Base-by-base conservation (phyloP, 352 stramenopile species). In the Phytophthora uliginosa region DNA sequence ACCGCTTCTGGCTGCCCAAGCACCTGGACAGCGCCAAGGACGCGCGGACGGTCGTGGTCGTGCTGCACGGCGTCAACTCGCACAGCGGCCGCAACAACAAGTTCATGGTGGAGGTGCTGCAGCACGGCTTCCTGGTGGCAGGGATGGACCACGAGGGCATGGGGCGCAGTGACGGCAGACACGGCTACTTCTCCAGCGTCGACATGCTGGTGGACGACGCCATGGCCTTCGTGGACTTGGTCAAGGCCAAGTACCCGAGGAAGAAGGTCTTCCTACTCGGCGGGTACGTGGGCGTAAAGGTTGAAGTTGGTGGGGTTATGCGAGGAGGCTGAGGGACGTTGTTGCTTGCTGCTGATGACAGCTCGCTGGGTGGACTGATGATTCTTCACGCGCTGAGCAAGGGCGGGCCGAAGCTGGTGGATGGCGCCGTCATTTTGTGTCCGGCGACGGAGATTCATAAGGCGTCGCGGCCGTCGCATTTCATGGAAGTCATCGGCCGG, bases 11-110 rank as follows among this genome's bases (percentile, higher is more conserved):
- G 86, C 58, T 88, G 56, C 86, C 86, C 13, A 83, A 70, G 42
- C 66, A 81, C n/a, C 48, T 87, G n/a, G 64, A 74, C 18, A 76
- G 76, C 38, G 54, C 71, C 2, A 22, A 54, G 1, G 77, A 79
- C 17, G 75, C 74, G 2, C 82, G 77, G 36, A 86, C 81, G 9
- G 78, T 95, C 7, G 79, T 95, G n/a, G 74, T 94, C 20, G 82
- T 92, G 48, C 64, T 95, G 33, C 88, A 95, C 48, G 86, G 88
- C 48, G 68, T 95, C 45, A 95, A 93, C 63, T 91, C 85, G 47
- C 88, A 95, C 74, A 94, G 86, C 63, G 86, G 81, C n/a, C 82
- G 88, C 52, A 92, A 90, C 77, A 91, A 86, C 40, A 82, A 71
- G 56, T 93, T 94, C 73, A 92, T 91, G 78, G 74, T 89, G 47